Conservation (phyloP, 1,139 yeast species). For the Chernovozyma sophiae-reginae region DNA sequence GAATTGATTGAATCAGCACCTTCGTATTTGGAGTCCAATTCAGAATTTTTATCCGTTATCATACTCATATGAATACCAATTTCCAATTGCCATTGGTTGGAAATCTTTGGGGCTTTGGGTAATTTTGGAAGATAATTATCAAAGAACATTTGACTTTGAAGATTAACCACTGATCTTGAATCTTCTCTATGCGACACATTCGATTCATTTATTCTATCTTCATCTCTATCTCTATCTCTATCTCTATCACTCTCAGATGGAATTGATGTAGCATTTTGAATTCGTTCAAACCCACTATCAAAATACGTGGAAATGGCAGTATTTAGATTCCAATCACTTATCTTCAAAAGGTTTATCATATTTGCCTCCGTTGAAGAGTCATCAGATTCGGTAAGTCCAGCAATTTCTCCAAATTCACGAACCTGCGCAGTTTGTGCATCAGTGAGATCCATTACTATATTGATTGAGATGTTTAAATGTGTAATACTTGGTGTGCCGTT, state of each 20-base stretch:
- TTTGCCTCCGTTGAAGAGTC: constrained; percentile 31
- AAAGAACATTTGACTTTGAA: constrained; percentile 32
- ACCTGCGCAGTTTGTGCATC: constrained; percentile 12
- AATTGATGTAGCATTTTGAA: constrained; percentile 8
- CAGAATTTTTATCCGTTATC: background rate
- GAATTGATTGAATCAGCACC: background rate
- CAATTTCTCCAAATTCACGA: constrained; percentile 42
- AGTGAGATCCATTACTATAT: constrained; percentile 5
- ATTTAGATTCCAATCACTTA: constrained; percentile 47
- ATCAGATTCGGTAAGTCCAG: constrained; percentile 22
- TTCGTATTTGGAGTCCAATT: background rate
- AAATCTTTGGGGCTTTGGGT: constrained; percentile 40
- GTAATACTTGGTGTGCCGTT: no score
- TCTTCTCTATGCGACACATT: constrained; percentile 6
- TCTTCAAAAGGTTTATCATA: constrained; percentile 32
- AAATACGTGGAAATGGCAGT: constrained; percentile 48
- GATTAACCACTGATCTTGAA: constrained; percentile 13
- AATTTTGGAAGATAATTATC: constrained; percentile 35
- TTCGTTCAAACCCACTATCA: constrained; percentile 43
- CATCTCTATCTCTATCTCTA: no score
- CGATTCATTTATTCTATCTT: constrained; percentile 1
- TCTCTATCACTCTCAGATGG: constrained; percentile 10
- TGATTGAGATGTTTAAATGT: no score
- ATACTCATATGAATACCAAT: constrained; percentile 37
- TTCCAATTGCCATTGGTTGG: constrained; percentile 41